Percentiles rank a stretch among this genome's conserved stretches.
These are phyloP conservation scores for Clonostachys chloroleuca DNA, from an alignment of 2,329 filamentous ascomycete species.

Conservation along the genomic window DNA sequence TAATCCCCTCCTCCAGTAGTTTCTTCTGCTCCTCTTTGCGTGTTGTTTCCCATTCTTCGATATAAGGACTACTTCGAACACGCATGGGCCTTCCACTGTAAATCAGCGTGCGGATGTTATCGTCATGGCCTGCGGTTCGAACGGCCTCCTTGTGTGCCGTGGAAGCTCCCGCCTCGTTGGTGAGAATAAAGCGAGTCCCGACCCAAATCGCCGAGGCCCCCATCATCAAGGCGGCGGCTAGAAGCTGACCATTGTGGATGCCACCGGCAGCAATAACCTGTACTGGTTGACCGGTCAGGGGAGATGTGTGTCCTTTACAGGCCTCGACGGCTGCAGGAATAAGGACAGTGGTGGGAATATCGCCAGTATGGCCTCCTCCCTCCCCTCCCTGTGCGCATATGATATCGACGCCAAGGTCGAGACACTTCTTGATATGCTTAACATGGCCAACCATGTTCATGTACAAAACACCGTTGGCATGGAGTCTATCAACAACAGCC, in stretches of 20 bases:
- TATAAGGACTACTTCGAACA: constrained; percentile 78
- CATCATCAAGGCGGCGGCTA: constrained; percentile 80
- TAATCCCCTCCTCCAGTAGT: constrained; percentile 70
- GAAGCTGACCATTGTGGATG: constrained; percentile 72
- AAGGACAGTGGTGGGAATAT: constrained; percentile 76
- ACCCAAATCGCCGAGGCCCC: constrained; percentile 89
- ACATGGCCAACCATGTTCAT: constrained; percentile 99
- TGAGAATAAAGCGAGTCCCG: constrained; percentile 85
- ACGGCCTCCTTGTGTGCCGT: constrained; percentile 80
- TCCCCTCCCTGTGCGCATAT: constrained; percentile 91
- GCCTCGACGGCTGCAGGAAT: constrained; percentile 85
- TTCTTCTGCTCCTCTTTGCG: constrained; percentile 66
- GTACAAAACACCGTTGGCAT: constrained; percentile 73
- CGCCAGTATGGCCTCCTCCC: constrained; percentile 87
- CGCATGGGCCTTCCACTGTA: constrained; percentile 77
- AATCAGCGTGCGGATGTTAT: constrained; percentile 78
- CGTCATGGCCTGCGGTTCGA: constrained; percentile 69
- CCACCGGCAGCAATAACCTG: constrained; percentile 90
- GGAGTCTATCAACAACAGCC: constrained; percentile 68
- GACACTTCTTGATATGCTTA: constrained; percentile 82
- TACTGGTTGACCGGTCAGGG: constrained; percentile 64
- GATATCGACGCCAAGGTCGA: constrained; percentile 82
- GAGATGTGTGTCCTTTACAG: constrained; percentile 64
- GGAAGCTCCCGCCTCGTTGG: constrained; percentile 74
- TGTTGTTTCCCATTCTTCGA: constrained; percentile 72